Conservation (phyloP, 2,329 filamentous ascomycete species). For the Ophiocordyceps unilateralis region DNA sequence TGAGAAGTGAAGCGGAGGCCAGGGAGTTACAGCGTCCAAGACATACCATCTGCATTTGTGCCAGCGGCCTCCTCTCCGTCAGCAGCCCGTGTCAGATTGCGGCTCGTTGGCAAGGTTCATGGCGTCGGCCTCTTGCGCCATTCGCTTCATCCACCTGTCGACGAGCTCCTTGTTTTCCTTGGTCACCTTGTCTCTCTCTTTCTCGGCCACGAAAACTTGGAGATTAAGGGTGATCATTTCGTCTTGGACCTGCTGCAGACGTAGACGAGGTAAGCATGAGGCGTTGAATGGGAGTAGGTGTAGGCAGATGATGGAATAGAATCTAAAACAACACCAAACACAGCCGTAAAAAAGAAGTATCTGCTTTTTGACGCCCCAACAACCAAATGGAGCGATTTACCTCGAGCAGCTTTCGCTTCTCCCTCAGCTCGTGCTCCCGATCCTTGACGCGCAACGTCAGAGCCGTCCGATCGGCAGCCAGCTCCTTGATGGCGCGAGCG, state of each 20-base stretch:
- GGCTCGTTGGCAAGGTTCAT: constrained; percentile 57
- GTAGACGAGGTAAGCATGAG: neutral
- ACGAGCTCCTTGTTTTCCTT: constrained; percentile 80
- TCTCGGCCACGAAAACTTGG: constrained; percentile 73
- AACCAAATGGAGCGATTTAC: constrained; percentile 22
- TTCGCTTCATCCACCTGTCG: constrained; percentile 78
- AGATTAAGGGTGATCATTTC: constrained; percentile 79
- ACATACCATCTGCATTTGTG: constrained; percentile 13
- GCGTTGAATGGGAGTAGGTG: no score
- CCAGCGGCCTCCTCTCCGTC: neutral
- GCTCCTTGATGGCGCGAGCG: constrained; percentile 37
- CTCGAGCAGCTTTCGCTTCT: constrained; percentile 70
- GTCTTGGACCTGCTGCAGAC: constrained; percentile 60
- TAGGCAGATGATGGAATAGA: no score
- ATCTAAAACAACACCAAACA: no score
- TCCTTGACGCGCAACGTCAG: constrained; percentile 56
- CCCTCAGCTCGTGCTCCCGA: constrained; percentile 67
- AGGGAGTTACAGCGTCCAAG: constrained; percentile 10
- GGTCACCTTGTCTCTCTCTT: constrained; percentile 53
- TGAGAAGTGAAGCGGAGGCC: constrained; percentile 2
- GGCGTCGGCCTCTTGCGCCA: constrained; percentile 69
- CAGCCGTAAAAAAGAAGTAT: neutral
- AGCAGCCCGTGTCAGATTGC: constrained; percentile 12
- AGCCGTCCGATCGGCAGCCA: constrained; percentile 44
- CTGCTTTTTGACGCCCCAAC: no score